Evolutionary conservation across 371 early-diverging fungal species (phyloP).

Genomic region (Mortierella sp.): DNA sequence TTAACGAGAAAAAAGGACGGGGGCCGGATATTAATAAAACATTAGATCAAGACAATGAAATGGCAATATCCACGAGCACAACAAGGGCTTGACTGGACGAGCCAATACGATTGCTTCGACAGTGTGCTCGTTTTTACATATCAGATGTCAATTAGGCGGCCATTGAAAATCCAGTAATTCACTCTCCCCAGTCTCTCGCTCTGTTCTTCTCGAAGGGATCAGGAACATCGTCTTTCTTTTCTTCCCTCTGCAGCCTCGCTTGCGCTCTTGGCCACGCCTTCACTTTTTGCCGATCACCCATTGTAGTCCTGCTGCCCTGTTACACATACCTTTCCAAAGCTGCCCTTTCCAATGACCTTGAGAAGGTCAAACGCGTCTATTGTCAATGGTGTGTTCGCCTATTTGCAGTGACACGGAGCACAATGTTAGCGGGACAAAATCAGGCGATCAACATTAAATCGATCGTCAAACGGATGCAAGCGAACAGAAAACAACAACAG

Average conservation of each 20-base stretch:
- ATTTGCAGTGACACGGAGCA: not conserved
- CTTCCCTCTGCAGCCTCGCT: not conserved
- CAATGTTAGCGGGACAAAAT: not conserved
- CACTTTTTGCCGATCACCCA: not conserved
- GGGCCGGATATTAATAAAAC: conserved; percentile 12
- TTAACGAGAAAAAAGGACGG: not conserved
- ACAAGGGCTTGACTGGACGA: not conserved
- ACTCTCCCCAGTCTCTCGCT: not conserved
- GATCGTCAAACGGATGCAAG: not conserved
- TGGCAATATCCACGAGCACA: not conserved
- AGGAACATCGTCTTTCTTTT: not conserved
- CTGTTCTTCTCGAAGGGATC: not conserved
- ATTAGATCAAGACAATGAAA: not conserved
- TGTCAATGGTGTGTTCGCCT: conserved; percentile 75
- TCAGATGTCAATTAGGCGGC: conserved; percentile 12
- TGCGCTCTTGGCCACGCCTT: not conserved
- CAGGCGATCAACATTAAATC: not conserved
- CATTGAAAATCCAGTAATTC: conserved; percentile 9
- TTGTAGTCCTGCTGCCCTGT: not conserved
- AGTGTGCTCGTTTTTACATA: not conserved
- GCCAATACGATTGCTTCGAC: not conserved
- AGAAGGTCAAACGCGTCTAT: conserved; percentile 96
- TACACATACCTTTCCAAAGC: conserved; percentile 90
- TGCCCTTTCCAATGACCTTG: conserved; percentile 96
- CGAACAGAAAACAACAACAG: not conserved